Evolutionary conservation across 371 early-diverging fungal genomes (phyloP).

Genomic region (Sporodiniella umbellata): DNA sequence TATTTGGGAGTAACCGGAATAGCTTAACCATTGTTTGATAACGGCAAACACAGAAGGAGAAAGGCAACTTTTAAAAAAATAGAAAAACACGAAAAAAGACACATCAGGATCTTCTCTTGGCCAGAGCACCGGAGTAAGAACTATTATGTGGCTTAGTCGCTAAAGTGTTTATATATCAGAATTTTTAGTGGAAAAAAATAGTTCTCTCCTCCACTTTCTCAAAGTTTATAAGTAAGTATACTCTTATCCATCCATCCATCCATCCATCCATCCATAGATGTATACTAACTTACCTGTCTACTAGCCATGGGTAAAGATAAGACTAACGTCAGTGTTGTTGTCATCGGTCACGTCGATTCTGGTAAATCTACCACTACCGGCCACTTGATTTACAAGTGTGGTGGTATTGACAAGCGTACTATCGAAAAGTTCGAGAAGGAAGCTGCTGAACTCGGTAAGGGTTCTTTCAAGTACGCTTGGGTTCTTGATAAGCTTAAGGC

Average conservation of each 20-base stretch:
- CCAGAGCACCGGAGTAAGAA: not conserved
- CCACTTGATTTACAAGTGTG: constrained; percentile 99
- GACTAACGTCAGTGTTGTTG: constrained; percentile 95
- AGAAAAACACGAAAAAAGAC: no score
- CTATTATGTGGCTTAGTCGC: not conserved
- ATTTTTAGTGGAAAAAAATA: not conserved
- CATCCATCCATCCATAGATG: constrained; percentile 22
- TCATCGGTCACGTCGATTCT: constrained; percentile 99
- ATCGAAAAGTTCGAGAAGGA: constrained; percentile 99
- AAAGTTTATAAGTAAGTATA: not conserved
- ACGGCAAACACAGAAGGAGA: no score
- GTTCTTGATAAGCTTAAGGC: constrained; percentile 97
- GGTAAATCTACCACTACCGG: constrained; percentile 67
- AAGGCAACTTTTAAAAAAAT: no score
- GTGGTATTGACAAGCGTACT: constrained; percentile 98
- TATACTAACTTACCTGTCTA: not conserved
- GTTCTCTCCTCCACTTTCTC: not conserved
- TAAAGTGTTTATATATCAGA: not conserved
- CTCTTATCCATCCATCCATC: constrained; percentile 4
- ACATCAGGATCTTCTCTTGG: not conserved
- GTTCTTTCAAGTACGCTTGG: constrained; percentile 98
- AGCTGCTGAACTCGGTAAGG: constrained; percentile 97
- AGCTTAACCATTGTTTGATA: no score
- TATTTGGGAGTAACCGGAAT: no score
- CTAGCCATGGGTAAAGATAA: constrained; percentile 90